phyloP scores from a whole-genome alignment of 148 eudicot species.

The Vaccinium corymbosum region DNA sequence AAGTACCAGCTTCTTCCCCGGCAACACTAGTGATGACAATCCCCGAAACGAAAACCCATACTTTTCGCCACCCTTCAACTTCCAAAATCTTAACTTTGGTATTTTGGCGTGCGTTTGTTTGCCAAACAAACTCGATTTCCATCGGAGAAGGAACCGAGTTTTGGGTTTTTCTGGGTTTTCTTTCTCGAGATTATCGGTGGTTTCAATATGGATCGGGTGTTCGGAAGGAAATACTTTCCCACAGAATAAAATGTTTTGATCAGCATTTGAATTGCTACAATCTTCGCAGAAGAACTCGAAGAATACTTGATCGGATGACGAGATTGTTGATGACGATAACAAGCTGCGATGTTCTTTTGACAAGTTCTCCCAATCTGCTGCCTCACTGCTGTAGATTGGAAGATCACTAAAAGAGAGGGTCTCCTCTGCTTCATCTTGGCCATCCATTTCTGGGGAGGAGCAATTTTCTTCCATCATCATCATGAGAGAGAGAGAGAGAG shows the following conservation, averaged over 20 bases:
- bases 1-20: neutral
- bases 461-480: neutral
- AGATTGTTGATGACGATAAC: neutral
- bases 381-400: slow-evolving; percentile 14
- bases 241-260: slow-evolving; percentile 18
- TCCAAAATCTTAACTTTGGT: neutral
- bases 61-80: neutral
- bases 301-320: slow-evolving; percentile 18
- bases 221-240: slow-evolving; percentile 8
- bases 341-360: slow-evolving; percentile 6
- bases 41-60: neutral
- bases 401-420: slow-evolving; percentile 33
- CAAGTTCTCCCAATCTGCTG: neutral
- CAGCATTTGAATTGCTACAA: neutral
- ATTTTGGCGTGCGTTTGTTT: neutral
- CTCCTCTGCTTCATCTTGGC: slow-evolving; percentile 17
- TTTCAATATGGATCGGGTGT: neutral
- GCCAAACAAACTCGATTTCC: neutral
- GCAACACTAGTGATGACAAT: neutral
- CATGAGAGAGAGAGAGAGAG: neutral
- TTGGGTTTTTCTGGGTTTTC: neutral
- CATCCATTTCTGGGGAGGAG: neutral
- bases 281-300: slow-evolving; percentile 34
- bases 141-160: neutral
- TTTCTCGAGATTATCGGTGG: neutral